Evolutionary conservation across 352 stramenopile species (phyloP).

Genomic region (Phytopythium helicoides): DNA sequence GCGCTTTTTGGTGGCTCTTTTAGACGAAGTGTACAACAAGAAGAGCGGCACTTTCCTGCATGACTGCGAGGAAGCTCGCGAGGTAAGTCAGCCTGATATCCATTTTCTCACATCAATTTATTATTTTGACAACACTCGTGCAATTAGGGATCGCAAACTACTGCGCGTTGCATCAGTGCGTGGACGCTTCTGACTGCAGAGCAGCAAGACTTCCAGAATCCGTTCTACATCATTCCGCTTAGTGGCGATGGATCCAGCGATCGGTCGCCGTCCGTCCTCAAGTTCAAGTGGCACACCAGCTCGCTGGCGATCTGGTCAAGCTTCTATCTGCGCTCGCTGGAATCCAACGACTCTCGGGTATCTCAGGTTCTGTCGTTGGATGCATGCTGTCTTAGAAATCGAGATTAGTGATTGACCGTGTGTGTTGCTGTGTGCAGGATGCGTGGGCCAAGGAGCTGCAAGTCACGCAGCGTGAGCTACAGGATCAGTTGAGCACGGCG

Average conservation of each 20-base stretch:
- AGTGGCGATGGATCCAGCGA: constrained; percentile 30
- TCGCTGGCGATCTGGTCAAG: constrained; percentile 76
- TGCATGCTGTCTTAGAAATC: neutral
- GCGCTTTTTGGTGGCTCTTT: constrained; percentile 88
- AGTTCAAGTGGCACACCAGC: constrained; percentile 87
- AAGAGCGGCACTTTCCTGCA: constrained; percentile 97
- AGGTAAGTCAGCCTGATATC: constrained; percentile 29
- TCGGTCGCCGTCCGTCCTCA: constrained; percentile 67
- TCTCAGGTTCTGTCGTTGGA: constrained; percentile 45
- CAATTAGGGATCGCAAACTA: constrained; percentile 52
- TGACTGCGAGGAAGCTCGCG: constrained; percentile 92
- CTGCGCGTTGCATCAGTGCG: constrained; percentile 54
- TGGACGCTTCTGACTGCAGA: constrained; percentile 61
- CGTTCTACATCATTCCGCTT: constrained; percentile 70
- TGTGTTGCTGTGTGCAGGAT: constrained; percentile 36
- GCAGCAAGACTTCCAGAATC: constrained; percentile 62
- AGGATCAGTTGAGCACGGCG: constrained; percentile 60
- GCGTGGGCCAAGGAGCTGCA: constrained; percentile 83
- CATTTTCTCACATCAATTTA: neutral
- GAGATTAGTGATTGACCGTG: neutral
- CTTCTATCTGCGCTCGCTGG: constrained; percentile 84
- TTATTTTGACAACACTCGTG: neutral
- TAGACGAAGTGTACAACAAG: constrained; percentile 96
- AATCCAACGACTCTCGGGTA: constrained; percentile 81
- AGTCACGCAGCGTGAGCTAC: constrained; percentile 72